phyloP scores from a whole-genome alignment of 2,329 filamentous ascomycete genomes.

The Penicillium digitatum region DNA sequence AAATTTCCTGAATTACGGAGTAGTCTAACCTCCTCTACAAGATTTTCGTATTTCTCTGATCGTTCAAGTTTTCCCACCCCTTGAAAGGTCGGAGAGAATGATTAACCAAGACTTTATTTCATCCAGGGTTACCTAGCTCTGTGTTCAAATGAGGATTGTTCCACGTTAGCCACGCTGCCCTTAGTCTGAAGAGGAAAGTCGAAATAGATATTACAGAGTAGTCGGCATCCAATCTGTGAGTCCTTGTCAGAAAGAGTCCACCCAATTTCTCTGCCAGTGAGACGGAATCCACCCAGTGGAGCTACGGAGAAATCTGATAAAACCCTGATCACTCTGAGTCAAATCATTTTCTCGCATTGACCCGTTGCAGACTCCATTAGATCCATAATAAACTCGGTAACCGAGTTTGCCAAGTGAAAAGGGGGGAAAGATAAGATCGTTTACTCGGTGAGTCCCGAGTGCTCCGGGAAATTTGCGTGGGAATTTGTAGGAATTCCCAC shows the following conservation, averaged over 20 bases:
- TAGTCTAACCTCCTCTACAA: too few relatives aligned
- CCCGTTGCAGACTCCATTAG: conserved; percentile 12
- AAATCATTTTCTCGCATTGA: conserved; percentile 15
- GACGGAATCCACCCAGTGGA: conserved; percentile 21
- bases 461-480: not conserved
- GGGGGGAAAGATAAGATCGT: conserved; percentile 7
- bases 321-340: conserved; percentile 21
- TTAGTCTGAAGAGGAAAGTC: not conserved
- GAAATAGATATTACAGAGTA: not conserved
- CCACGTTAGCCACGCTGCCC: conserved; percentile 3
- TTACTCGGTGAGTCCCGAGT: not conserved
- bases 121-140: not conserved
- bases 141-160: not conserved
- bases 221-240: not conserved
- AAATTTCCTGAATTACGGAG: too few relatives aligned
- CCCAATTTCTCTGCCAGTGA: conserved; percentile 3
- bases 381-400: conserved; percentile 20
- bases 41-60: not conserved
- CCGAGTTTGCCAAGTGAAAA: conserved; percentile 18
- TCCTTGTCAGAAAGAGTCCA: conserved; percentile 1
- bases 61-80: too few relatives aligned
- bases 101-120: not conserved
- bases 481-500: not conserved
- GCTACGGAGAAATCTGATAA: conserved; percentile 23
- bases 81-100: not conserved